phyloP scores from a whole-genome alignment of 1,284 basidiomycete genomes.

The Bjerkandera adusta region DNA sequence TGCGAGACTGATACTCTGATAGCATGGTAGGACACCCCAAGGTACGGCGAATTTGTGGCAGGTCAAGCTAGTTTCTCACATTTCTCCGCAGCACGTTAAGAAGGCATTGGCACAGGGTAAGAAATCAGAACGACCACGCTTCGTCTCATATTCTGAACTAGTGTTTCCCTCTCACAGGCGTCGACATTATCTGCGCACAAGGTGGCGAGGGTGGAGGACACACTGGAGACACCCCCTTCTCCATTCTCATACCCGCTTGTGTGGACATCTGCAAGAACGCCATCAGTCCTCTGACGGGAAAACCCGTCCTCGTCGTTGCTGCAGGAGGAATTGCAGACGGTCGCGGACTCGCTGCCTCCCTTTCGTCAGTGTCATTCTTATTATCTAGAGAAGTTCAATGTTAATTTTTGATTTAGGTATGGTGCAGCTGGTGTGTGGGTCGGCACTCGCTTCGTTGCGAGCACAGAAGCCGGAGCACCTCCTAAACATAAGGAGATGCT shows the following conservation, averaged over 20 bases:
- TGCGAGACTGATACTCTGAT: slow-evolving; percentile 6
- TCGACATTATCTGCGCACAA: slow-evolving; percentile 87
- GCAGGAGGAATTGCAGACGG: slow-evolving; percentile 87
- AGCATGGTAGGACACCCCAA: slow-evolving; percentile 92
- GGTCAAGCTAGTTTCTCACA: background rate
- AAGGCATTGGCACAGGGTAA: slow-evolving; percentile 75
- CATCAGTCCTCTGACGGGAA: slow-evolving; percentile 73
- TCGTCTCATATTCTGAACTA: slow-evolving; percentile 16
- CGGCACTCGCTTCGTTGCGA: slow-evolving; percentile 89
- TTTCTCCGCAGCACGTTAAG: slow-evolving; percentile 61
- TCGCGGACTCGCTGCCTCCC: slow-evolving; percentile 74
- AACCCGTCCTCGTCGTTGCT: slow-evolving; percentile 75
- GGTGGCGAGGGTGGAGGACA: slow-evolving; percentile 79
- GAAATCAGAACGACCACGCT: slow-evolving; percentile 5
- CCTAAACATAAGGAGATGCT: slow-evolving; percentile 77
- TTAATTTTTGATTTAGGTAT: slow-evolving; percentile 31
- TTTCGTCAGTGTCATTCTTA: slow-evolving; percentile 49
- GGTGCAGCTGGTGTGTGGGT: slow-evolving; percentile 88
- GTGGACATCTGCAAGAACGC: slow-evolving; percentile 71
- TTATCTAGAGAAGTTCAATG: background rate
- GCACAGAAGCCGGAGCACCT: slow-evolving; percentile 78
- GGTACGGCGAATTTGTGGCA: slow-evolving; percentile 31
- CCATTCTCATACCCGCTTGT: slow-evolving; percentile 76
- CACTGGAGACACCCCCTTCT: slow-evolving; percentile 74
- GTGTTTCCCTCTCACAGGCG: too few relatives aligned